Evolutionary conservation across 1,284 basidiomycete species (phyloP), one percentile per base, ranked within the genome.

Genomic region (Tilletia horrida): DNA sequence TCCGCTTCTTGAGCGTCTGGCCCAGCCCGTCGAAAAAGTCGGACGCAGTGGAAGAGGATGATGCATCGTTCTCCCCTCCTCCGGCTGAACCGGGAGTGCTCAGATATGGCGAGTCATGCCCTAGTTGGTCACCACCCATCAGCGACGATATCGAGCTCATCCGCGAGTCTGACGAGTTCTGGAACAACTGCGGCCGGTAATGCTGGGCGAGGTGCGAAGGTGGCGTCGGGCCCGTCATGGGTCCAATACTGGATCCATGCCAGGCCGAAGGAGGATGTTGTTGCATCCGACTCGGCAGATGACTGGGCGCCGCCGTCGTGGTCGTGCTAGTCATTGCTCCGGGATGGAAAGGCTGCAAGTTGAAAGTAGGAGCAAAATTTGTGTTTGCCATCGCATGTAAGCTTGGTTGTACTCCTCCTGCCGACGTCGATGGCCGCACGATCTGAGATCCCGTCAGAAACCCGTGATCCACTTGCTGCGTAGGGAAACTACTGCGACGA

Each of bases 391-490:
- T 31, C 3, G 55, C 55, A 18, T 59, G 55, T 27, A 59, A 18
- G 29, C 55, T 21, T 7, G 55, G 55, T 21, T 59, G 55, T 1
- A 59, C 18, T 13, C 55, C 55, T 25, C 55, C 55, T 7, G 55
- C 55, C 8, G 55, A 59, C 7, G 55, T 59, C 55, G 55, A 29
- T 27, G 55, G 55, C 9, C 55, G 55, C 55, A 59, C 55, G 55
- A 59, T 59, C 29, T 59, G 55, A 31, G 55, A 18, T 18, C 55
- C 55, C 8, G 29, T 29, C 8, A 59, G 55, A 18, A 59, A 18
- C 6, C 29, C 27, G 16, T 59, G 55, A 59, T 40, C 55, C 27
- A 40, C 9, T 13, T 35, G 55, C 27, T 59, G 55, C 8, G 55
- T 40, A 3, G 55, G 55, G 27, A 59, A 59, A n/a, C 55, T 59